Evolutionary conservation across 192 early-diverging fungal genomes (phyloP), one percentile per base, ranked within the genome.

Genomic region (Backusella macrospora): DNA sequence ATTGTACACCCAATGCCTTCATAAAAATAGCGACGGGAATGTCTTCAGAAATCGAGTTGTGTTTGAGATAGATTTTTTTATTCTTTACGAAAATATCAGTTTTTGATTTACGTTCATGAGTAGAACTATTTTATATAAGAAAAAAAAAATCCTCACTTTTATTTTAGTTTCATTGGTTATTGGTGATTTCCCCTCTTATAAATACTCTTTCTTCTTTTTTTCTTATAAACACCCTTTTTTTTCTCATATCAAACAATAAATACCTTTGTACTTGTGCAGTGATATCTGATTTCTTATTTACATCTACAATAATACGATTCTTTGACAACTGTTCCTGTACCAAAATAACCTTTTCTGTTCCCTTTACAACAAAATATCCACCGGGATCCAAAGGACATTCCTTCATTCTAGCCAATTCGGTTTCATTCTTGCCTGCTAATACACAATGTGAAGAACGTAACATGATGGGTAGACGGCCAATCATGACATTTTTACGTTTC

Each of bases 271-370:
- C 97, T 76, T 85, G 90, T 8, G 97, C 96, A 45, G 87, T 85
- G 55, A 98, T 92, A 62, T 83, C 81, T 5, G 92, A 93, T 73
- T 89, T 95, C 29, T 89, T 85, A 78, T 98, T 96, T 5, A 83
- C 84, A 65, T 97, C 94, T 16, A 98, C 92, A 78, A 99, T 96
- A 72, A 99, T 99, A 80, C 97, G 89, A 84, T 99, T 99, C 78
- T 99, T 99, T 23, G 95, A 96, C 81, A 99, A 86, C 75, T 99
- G 97, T 86, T 99, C 97, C 81, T 99, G 97, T 43, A 99, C 96
- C 62, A 99, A 76, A 85, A 98, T 96, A 5, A 99, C 96, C 84
- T 98, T 99, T 78, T 99, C 97, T 1, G 92, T 92, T 26, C 97
- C 97, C 34, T 95, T 91, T 72, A 98, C 93, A 44, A 99, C 88